These are phyloP conservation scores for Candida coquimbonensis DNA, from an alignment of 805 yeast species.

Conservation along the genomic window DNA sequence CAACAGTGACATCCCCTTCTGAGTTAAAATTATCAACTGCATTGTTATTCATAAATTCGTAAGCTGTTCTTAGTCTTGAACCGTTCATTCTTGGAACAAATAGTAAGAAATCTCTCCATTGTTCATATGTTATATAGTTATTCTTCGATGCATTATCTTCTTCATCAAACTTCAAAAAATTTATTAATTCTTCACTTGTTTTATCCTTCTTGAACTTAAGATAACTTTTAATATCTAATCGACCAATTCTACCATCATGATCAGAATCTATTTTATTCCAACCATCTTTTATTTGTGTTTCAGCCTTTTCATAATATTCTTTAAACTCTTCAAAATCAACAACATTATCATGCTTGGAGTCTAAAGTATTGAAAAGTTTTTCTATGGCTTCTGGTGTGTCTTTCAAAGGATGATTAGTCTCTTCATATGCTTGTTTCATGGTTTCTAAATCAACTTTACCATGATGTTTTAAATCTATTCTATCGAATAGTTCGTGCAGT, in stretches of 20 bases:
- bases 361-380: conserved; percentile 52
- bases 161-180: conserved; percentile 20
- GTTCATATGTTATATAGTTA: conserved; percentile 73
- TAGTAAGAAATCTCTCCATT: conserved; percentile 76
- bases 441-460: conserved; percentile 32
- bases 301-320: conserved; percentile 58
- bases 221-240: conserved; percentile 61
- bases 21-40: conserved; percentile 79
- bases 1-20: conserved; percentile 88
- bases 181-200: conserved; percentile 51
- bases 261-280: conserved; percentile 64
- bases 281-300: conserved; percentile 61
- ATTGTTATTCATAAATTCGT: conserved; percentile 61
- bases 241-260: conserved; percentile 62
- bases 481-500: conserved; percentile 29
- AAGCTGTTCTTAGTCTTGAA: conserved; percentile 75
- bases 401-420: conserved; percentile 54
- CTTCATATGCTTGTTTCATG: conserved; percentile 32
- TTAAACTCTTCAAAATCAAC: conserved; percentile 64
- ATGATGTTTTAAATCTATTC: conserved; percentile 34
- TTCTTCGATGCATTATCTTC: conserved; percentile 34
- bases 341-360: conserved; percentile 45
- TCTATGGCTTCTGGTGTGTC: conserved; percentile 52
- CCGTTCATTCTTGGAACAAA: conserved; percentile 79
- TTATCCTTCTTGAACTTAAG: conserved; percentile 38